phyloP scores from a whole-genome alignment of 1,284 basidiomycete genomes.

The Trichosporon ovoides region DNA sequence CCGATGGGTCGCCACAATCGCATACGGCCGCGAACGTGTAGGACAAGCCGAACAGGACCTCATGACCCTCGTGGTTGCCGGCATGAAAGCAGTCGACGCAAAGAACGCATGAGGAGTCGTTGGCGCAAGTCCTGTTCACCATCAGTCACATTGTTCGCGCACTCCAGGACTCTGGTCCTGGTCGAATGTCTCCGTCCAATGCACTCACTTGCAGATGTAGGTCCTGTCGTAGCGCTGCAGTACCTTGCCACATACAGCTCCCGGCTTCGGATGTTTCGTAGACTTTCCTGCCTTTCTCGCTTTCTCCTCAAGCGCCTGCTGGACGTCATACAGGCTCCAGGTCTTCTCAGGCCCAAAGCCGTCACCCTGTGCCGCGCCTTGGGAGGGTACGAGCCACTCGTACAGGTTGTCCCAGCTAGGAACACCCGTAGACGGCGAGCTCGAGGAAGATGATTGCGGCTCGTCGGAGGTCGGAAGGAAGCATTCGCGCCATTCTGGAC shows the following conservation, averaged over 20 bases:
- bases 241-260: conserved; percentile 38
- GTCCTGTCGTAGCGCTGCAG: conserved; percentile 59
- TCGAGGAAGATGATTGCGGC: not conserved
- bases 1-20: conserved; percentile 84
- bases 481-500: conserved; percentile 25
- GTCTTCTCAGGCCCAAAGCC: conserved; percentile 18
- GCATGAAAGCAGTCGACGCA: conserved; percentile 82
- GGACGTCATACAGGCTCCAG: conserved; percentile 19
- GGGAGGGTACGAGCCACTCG: conserved; percentile 18
- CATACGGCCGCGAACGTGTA: conserved; percentile 87
- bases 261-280: conserved; percentile 21
- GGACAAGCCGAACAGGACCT: conserved; percentile 82
- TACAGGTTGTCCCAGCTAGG: conserved; percentile 22
- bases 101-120: conserved; percentile 81
- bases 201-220: conserved; percentile 80
- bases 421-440: not conserved
- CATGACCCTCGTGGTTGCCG: conserved; percentile 75
- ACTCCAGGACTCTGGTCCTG: not conserved
- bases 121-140: conserved; percentile 68
- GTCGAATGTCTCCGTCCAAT: not conserved
- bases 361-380: conserved; percentile 3
- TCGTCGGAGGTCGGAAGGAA: conserved; percentile 18
- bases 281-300: conserved; percentile 19
- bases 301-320: conserved; percentile 22
- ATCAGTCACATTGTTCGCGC: not conserved